Evolutionary conservation across 345 rosid genomes (phyloP).

Genomic region (Sonneratia alba): DNA sequence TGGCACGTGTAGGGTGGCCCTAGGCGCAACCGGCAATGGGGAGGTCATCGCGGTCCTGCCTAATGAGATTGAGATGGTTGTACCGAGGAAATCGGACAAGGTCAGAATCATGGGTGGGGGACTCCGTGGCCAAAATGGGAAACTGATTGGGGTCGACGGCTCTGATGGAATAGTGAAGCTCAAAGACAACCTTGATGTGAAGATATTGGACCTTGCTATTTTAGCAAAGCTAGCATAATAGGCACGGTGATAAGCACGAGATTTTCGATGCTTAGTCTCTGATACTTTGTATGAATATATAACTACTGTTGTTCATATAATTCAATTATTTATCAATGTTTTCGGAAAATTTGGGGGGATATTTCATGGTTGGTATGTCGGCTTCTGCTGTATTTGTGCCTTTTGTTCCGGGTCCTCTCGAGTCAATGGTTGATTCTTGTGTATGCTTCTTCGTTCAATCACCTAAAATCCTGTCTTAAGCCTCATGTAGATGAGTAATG

Average conservation of each 20-base stretch:
- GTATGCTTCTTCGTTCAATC: too few species aligned
- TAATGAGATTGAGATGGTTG: constrained; percentile 54
- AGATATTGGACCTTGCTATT: constrained; percentile 71
- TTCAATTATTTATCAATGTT: neutral
- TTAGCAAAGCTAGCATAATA: constrained; percentile 42
- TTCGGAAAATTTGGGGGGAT: neutral
- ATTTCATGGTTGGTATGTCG: neutral
- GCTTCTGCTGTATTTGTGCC: too few species aligned
- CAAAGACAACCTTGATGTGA: constrained; percentile 79
- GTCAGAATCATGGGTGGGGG: constrained; percentile 82
- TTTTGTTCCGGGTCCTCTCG: too few species aligned
- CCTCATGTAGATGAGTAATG: too few species aligned
- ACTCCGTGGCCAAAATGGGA: constrained; percentile 75
- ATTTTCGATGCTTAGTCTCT: neutral
- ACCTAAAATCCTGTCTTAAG: too few species aligned
- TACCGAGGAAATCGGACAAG: constrained; percentile 71
- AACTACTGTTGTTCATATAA: neutral
- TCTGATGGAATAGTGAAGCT: constrained; percentile 81
- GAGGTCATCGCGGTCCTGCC: constrained; percentile 37
- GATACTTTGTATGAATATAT: neutral
- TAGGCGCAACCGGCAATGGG: constrained; percentile 53
- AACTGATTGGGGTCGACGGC: constrained; percentile 86
- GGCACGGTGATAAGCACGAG: neutral
- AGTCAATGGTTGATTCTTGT: too few species aligned
- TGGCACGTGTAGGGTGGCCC: constrained; percentile 64